Percentiles rank a stretch among this genome's conserved stretches.
Evolutionary conservation across 208 protist species (phyloP).

Genomic region (Trypanosoma platydactyli): DNA sequence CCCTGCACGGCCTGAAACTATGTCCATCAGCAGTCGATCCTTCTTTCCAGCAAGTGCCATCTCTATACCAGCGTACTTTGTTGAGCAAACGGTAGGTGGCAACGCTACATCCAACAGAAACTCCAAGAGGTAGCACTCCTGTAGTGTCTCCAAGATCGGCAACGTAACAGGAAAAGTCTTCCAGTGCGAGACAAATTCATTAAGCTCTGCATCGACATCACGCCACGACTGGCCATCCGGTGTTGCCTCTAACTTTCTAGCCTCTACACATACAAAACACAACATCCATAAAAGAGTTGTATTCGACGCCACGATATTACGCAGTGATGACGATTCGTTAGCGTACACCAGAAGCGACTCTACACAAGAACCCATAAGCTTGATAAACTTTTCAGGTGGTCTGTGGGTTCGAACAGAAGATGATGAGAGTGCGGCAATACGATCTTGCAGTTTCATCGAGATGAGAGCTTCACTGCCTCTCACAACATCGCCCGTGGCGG

Average conservation of each 20-base stretch:
- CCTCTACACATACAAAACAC: constrained; percentile 64
- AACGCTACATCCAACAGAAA: constrained; percentile 88
- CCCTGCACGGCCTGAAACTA: constrained; percentile 52
- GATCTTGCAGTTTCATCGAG: background rate
- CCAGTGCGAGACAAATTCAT: constrained; percentile 35
- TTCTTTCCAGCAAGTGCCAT: constrained; percentile 66
- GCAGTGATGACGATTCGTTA: constrained; percentile 66
- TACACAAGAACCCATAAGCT: constrained; percentile 64
- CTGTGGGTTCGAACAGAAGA: constrained; percentile 37
- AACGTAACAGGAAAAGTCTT: constrained; percentile 7
- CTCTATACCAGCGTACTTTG: constrained; percentile 76
- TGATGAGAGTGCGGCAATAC: constrained; percentile 28
- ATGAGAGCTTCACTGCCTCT: background rate
- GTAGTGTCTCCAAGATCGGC: constrained; percentile 26
- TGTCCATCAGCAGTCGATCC: constrained; percentile 56
- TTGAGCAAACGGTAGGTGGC: constrained; percentile 85
- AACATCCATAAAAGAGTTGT: constrained; percentile 51
- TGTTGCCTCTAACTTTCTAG: constrained; percentile 48
- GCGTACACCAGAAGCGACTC: constrained; percentile 80
- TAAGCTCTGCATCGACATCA: constrained; percentile 58
- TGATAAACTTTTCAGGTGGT: constrained; percentile 39
- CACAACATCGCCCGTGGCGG: background rate
- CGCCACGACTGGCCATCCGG: constrained; percentile 26
- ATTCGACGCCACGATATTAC: constrained; percentile 53
- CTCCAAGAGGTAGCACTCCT: constrained; percentile 77